Evolutionary conservation across 2,329 filamentous ascomycete species (phyloP).

Genomic region (Cladophialophora exuberans): DNA sequence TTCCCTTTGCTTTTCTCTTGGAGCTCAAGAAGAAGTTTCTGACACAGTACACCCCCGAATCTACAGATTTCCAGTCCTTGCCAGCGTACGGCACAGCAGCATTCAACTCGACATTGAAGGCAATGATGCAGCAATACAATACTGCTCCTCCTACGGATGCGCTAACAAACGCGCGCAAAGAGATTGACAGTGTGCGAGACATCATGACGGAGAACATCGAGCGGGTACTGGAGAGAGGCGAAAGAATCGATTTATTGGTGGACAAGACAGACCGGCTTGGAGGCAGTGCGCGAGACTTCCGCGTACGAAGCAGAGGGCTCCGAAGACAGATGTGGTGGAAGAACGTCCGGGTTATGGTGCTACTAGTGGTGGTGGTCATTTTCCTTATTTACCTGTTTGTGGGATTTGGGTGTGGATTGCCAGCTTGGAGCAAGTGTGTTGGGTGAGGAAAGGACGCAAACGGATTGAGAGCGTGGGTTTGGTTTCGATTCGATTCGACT

Average conservation of each 20-base stretch:
- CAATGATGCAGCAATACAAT: constrained; percentile 81
- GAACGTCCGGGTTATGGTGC: constrained; percentile 90
- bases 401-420: constrained; percentile 72
- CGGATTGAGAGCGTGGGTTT: background rate
- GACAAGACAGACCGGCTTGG: constrained; percentile 95
- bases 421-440: constrained; percentile 54
- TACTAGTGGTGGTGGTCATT: constrained; percentile 70
- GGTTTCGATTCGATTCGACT: too few relatives aligned
- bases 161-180: constrained; percentile 77
- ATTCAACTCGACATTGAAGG: constrained; percentile 80
- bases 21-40: constrained; percentile 91
- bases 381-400: constrained; percentile 73
- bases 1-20: constrained; percentile 89
- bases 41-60: constrained; percentile 64
- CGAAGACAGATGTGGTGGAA: constrained; percentile 99
- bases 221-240: constrained; percentile 82
- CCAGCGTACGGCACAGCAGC: constrained; percentile 87
- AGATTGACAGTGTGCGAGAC: constrained; percentile 89
- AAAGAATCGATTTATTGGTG: constrained; percentile 89
- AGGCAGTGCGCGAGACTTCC: constrained; percentile 85
- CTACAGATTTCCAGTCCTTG: constrained; percentile 73
- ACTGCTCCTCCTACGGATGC: constrained; percentile 79
- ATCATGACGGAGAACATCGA: constrained; percentile 98
- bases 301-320: constrained; percentile 81
- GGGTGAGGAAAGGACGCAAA: constrained; percentile 29